Evolutionary conservation across 2,329 filamentous ascomycete genomes (phyloP).

Genomic region (Epichloe sibirici): DNA sequence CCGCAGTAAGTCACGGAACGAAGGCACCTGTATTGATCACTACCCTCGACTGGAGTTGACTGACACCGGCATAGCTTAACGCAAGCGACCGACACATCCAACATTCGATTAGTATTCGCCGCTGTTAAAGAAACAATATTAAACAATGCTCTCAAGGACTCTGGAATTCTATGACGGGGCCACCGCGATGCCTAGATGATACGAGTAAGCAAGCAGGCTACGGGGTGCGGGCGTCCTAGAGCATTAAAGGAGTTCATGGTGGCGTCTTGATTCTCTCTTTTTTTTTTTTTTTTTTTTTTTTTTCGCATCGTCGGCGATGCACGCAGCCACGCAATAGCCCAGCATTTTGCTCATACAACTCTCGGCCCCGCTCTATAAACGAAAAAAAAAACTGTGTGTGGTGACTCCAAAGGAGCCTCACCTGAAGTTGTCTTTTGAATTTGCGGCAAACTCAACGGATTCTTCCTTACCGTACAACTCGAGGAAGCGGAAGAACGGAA

Average conservation of each 20-base stretch:
- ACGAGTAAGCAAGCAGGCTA: constrained; percentile 4
- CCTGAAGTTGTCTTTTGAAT: neutral
- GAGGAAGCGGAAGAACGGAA: neutral
- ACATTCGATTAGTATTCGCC: constrained; percentile 93
- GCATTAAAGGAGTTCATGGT: constrained; percentile 10
- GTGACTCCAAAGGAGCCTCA: neutral
- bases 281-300: neutral
- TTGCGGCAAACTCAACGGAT: neutral
- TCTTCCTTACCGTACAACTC: neutral
- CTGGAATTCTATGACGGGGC: constrained; percentile 67
- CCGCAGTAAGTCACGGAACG: constrained; percentile 62
- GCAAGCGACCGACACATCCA: constrained; percentile 96
- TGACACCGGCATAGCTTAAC: constrained; percentile 53
- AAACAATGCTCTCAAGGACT: constrained; percentile 96
- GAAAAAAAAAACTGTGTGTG: neutral
- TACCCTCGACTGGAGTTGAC: neutral
- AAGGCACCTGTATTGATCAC: neutral
- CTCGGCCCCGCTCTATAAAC: neutral
- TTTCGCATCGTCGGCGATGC: neutral
- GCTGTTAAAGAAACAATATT: constrained; percentile 98
- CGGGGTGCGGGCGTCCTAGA: constrained; percentile 12
- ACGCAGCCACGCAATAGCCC: neutral
- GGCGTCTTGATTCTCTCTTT: neutral
- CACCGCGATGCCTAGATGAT: constrained; percentile 7
- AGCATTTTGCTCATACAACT: neutral